These are phyloP conservation scores for Przewalskia tangutica DNA, from an alignment of 257 asterid species.

Conservation along the genomic window DNA sequence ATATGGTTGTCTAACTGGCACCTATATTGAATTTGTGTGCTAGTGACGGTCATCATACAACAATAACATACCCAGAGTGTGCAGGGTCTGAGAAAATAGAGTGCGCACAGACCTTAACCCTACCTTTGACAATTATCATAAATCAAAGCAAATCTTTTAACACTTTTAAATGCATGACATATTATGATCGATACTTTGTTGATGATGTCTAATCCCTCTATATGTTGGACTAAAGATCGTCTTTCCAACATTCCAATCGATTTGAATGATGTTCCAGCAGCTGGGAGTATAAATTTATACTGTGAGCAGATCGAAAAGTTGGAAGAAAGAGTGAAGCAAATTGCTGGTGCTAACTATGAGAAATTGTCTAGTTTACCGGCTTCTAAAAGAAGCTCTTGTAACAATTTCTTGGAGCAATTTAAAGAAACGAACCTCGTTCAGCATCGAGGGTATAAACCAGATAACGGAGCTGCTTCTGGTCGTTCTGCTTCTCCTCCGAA, in stretches of 20 bases:
- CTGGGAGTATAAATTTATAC: conserved; percentile 17
- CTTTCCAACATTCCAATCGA: too few species aligned
- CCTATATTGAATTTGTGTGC: neutral
- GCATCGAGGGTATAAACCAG: conserved; percentile 1
- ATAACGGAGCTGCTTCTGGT: conserved; percentile 3
- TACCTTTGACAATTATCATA: too few species aligned
- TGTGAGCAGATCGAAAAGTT: conserved; percentile 60
- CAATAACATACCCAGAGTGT: too few species aligned
- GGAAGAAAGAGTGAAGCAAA: conserved; percentile 47
- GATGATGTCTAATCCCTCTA: too few species aligned
- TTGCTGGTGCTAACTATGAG: conserved; percentile 35
- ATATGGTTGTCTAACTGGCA: too few species aligned
- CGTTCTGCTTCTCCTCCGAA: conserved; percentile 28
- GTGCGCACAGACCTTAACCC: too few species aligned
- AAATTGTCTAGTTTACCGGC: conserved; percentile 21
- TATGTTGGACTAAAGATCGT: too few species aligned
- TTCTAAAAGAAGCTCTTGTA: conserved; percentile 15
- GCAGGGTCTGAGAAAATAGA: too few species aligned
- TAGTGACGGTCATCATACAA: too few species aligned
- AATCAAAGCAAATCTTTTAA: too few species aligned
- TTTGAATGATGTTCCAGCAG: neutral
- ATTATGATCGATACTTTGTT: too few species aligned
- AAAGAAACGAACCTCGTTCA: conserved; percentile 5
- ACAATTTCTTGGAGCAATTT: conserved; percentile 7
- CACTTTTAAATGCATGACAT: too few species aligned